Percentiles rank a stretch among this genome's conserved stretches.
These are phyloP conservation scores for Monosporascus sp. DNA, from an alignment of 2,329 filamentous ascomycete species.

Conservation along the genomic window DNA sequence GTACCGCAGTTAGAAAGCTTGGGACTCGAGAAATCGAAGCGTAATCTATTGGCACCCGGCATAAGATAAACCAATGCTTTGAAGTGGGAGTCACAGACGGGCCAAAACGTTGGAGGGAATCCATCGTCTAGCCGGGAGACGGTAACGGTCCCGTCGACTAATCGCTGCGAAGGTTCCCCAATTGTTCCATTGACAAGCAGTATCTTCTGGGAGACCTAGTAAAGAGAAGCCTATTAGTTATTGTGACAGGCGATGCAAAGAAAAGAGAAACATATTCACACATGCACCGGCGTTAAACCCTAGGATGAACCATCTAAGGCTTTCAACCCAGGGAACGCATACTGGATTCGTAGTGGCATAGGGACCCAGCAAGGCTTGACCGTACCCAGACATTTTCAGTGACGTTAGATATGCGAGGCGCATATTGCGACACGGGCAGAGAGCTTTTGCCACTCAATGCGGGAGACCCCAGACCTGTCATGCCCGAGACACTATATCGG, in stretches of 20 bases:
- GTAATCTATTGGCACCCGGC: constrained; percentile 81
- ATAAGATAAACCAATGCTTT: constrained; percentile 87
- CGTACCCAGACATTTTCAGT: constrained; percentile 80
- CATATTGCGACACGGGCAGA: constrained; percentile 68
- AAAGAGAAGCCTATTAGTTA: constrained; percentile 5
- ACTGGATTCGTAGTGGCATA: neutral
- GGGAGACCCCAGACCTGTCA: constrained; percentile 55
- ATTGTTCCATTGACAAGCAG: constrained; percentile 77
- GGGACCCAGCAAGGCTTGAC: constrained; percentile 17
- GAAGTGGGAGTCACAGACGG: constrained; percentile 83
- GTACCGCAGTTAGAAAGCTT: constrained; percentile 67
- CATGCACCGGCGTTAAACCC: neutral
- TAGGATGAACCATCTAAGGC: too few species aligned
- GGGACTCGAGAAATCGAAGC: constrained; percentile 81
- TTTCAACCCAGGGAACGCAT: neutral
- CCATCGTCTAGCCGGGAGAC: constrained; percentile 78
- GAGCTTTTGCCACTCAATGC: constrained; percentile 46
- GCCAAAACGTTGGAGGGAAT: constrained; percentile 81
- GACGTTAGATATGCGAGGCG: constrained; percentile 73
- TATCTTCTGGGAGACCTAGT: constrained; percentile 84
- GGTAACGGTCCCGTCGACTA: constrained; percentile 72
- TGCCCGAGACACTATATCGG: constrained; percentile 59
- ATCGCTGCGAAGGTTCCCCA: constrained; percentile 62
- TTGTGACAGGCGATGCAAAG: neutral
- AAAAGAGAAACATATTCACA: too few species aligned